Conservation (phyloP, 2,329 filamentous ascomycete species). For the Paracamarosporium sp. region DNA sequence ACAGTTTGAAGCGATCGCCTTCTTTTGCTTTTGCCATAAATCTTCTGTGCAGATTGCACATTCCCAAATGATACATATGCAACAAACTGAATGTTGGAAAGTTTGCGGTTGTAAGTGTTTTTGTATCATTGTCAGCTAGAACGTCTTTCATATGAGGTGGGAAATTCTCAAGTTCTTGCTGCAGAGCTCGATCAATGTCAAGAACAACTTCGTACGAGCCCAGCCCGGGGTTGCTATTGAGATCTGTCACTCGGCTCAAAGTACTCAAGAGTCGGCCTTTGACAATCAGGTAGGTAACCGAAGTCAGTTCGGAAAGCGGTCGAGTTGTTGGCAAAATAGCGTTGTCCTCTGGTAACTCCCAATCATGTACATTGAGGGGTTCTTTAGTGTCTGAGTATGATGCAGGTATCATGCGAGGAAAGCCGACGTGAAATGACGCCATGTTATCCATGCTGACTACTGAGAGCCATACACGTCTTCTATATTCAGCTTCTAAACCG, state of each 20-base stretch:
- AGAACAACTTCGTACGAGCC: neutral
- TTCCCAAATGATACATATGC: neutral
- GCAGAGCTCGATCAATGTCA: neutral
- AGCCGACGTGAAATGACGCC: neutral
- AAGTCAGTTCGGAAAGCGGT: neutral
- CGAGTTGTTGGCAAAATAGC: neutral
- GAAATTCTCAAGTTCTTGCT: neutral
- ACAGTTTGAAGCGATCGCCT: neutral
- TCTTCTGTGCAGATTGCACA: neutral
- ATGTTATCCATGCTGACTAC: conserved; percentile 1
- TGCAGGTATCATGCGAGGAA: neutral
- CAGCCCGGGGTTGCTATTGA: neutral
- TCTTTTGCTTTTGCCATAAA: neutral
- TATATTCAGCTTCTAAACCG: neutral
- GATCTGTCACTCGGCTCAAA: neutral
- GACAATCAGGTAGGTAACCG: neutral
- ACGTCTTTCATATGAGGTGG: neutral
- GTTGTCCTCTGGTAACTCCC: neutral
- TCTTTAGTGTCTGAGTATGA: neutral
- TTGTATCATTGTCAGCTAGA: neutral
- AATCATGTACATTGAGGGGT: neutral
- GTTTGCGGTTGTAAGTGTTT: neutral
- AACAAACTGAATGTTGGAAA: neutral
- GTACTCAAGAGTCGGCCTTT: neutral
- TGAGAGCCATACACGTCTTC: neutral